These are phyloP conservation scores for Fusarium sp. DNA, from an alignment of 2,329 filamentous ascomycete species.

Conservation along the genomic window DNA sequence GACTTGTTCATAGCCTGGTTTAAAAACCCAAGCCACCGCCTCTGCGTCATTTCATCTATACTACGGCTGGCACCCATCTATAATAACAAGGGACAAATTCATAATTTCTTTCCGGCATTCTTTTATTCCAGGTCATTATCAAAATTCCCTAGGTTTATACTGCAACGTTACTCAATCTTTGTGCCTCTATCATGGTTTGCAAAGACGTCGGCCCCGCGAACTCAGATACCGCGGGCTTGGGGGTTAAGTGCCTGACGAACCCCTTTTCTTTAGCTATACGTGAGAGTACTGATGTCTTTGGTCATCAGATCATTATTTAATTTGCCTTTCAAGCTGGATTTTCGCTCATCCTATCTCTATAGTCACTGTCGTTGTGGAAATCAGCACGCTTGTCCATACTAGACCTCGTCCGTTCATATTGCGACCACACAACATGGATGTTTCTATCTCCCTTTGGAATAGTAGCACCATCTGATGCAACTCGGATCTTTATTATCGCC, in stretches of 20 bases:
- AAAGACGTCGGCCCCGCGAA: background rate
- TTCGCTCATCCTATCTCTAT: background rate
- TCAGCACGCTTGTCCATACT: background rate
- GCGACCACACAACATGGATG: too few species aligned
- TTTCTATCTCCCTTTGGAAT: too few species aligned
- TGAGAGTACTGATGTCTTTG: background rate
- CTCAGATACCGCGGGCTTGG: background rate
- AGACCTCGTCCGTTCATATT: too few species aligned
- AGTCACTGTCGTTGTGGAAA: background rate
- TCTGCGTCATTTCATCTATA: background rate
- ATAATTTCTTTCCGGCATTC: too few species aligned
- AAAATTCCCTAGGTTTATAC: background rate
- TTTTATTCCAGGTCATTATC: too few species aligned
- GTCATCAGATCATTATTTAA: background rate
- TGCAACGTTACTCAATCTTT: background rate
- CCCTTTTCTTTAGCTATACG: rapidly evolving
- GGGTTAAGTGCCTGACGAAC: background rate
- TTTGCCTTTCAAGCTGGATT: background rate
- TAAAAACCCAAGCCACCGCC: background rate
- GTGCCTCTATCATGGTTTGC: background rate
- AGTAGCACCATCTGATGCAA: too few species aligned
- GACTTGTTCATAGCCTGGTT: background rate
- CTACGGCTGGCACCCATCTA: background rate
- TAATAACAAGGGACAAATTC: background rate
- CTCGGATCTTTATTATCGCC: too few species aligned